Evolutionary conservation across 192 early-diverging fungal genomes (phyloP), one percentile per base, ranked within the genome.

Genomic region (Coemansia sp.): DNA sequence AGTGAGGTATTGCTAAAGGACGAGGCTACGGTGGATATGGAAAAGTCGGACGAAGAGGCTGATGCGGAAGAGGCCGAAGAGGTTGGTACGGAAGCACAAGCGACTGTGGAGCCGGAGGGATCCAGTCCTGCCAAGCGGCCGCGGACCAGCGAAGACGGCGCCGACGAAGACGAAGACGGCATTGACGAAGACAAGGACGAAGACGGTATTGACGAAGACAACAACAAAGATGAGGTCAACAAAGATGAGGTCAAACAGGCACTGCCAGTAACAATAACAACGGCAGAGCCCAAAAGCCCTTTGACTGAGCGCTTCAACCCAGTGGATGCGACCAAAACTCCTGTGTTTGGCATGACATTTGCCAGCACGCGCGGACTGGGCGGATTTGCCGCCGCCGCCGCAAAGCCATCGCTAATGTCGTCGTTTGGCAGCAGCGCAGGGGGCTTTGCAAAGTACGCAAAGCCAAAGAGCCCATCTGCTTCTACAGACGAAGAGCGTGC

Each of bases 101-200:
- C 25, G 39, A 14, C 32, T 3, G 49, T 50, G 23, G 47, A 48
- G 57, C 56, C 56, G 5, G 58, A 47, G 43, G 58, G 35, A 23
- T 67, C 77, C 37, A 81, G 78, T 48, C 78, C 78, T 1, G 47
- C 49, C 50, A 81, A 81, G 63, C 65, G 69, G 66, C 78, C 69
- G n/a, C 78, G 78, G 24, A 74, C 72, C 10, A 73, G 68, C 61
- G 67, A 69, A 9, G 70, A 78, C 22, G 62, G 59, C 35, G 67
- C 64, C 23, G 52, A 70, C 10, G 60, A 56, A 11, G 60, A 57
- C 12, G 69, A 67, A 1, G 54, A 50, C n/a, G 17, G 15, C n/a
- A 48, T 12, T n/a, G 15, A 48, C 45, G 45, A n/a, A 48, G 4
- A 41, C 39, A 41, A 9, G 56, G 24, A 47, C 58, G 60, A 38